Evolutionary conservation across 352 stramenopile genomes (phyloP).

Genomic region (Globisporangium emineosum): DNA sequence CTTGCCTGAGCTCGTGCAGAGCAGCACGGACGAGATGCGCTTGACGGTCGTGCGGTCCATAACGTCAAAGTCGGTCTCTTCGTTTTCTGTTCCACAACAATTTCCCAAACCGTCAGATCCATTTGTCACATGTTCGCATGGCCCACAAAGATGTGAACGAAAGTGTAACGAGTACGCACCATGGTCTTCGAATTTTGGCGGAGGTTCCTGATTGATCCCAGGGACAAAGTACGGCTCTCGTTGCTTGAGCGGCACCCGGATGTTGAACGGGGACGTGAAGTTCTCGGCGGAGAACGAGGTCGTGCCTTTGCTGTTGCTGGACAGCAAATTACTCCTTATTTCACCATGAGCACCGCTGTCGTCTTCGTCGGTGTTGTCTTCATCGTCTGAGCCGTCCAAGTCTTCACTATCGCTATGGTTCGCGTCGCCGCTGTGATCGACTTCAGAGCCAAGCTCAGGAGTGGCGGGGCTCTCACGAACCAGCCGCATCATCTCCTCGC

Average conservation of each 20-base stretch:
- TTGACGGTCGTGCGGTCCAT: constrained; percentile 82
- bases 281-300: constrained; percentile 36
- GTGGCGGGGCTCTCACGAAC: constrained; percentile 30
- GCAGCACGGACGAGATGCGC: constrained; percentile 66
- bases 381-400: constrained; percentile 6
- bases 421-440: not conserved
- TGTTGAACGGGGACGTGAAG: constrained; percentile 77
- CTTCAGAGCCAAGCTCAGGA: not conserved
- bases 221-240: constrained; percentile 57
- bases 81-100: constrained; percentile 27
- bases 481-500: constrained; percentile 75
- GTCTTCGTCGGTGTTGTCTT: constrained; percentile 13
- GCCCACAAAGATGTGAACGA: not conserved
- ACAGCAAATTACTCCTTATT: not conserved
- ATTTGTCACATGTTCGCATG: too few species aligned
- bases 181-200: constrained; percentile 30
- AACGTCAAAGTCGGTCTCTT: constrained; percentile 61
- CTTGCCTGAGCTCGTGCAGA: constrained; percentile 59
- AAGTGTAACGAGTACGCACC: constrained; percentile 18
- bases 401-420: constrained; percentile 6
- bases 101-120: not conserved
- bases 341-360: constrained; percentile 5
- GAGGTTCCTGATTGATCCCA: constrained; percentile 30
- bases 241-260: constrained; percentile 60
- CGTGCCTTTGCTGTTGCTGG: constrained; percentile 13